Evolutionary conservation across 257 asterid species (phyloP).

Genomic region (Ilex aquifolium): DNA sequence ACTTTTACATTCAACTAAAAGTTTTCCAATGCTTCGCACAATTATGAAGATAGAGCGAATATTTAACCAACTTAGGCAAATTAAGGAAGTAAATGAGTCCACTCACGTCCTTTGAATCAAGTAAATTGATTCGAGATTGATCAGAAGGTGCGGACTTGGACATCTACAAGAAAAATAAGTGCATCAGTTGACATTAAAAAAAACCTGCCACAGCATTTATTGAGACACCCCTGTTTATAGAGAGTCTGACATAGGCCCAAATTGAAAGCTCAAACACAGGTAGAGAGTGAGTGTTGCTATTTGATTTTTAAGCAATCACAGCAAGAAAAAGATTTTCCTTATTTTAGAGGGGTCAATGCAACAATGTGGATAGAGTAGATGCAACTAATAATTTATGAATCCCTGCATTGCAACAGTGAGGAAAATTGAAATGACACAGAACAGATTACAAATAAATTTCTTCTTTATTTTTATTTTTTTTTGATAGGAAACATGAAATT

Average conservation of each 20-base stretch:
- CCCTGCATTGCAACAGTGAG: too few species aligned
- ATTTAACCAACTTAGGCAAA: neutral
- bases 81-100: slow-evolving; percentile 5
- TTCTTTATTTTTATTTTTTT: too few species aligned
- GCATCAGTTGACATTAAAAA: slow-evolving; percentile 4
- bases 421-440: too few species aligned
- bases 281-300: neutral
- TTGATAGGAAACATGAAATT: too few species aligned
- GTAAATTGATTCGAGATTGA: slow-evolving; percentile 88
- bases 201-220: neutral
- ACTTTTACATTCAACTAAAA: too few species aligned
- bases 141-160: slow-evolving; percentile 97
- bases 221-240: neutral
- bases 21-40: too few species aligned
- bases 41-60: too few species aligned
- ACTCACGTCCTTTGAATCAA: slow-evolving; percentile 88
- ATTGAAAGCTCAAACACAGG: neutral
- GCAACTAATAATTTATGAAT: too few species aligned
- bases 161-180: slow-evolving; percentile 52
- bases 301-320: neutral
- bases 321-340: too few species aligned
- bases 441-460: too few species aligned
- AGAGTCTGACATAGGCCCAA: neutral
- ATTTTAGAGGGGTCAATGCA: too few species aligned
- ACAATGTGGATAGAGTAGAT: too few species aligned